Conservation (phyloP, 1,139 yeast genomes). For the Spencermartinsiella ligniputridi region DNA sequence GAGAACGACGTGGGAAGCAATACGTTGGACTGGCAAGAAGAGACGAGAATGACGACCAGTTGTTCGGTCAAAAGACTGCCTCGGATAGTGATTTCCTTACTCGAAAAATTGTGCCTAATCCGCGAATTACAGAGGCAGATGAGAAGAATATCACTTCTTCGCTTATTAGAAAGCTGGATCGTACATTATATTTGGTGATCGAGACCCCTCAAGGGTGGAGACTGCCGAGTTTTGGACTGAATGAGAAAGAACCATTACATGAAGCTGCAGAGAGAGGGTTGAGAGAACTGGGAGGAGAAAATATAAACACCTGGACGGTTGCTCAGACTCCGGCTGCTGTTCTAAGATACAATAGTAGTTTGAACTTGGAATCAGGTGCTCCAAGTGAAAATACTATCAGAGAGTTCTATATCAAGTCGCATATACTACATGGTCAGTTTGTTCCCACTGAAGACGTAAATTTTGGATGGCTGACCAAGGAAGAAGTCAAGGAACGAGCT, state of each 20-base stretch:
- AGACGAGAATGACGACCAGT: conserved; percentile 39
- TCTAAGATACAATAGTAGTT: conserved; percentile 28
- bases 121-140: conserved; percentile 79
- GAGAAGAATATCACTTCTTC: conserved; percentile 53
- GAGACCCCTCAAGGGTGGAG: conserved; percentile 54
- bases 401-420: conserved; percentile 79
- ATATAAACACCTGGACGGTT: conserved; percentile 82
- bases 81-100: conserved; percentile 45
- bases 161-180: conserved; percentile 71
- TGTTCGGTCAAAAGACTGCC: conserved; percentile 33
- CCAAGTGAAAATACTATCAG: conserved; percentile 24
- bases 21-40: conserved; percentile 65
- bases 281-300: conserved; percentile 64
- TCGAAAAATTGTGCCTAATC: conserved; percentile 64
- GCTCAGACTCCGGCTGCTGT: conserved; percentile 85
- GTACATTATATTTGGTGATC: conserved; percentile 74
- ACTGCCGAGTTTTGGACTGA: conserved; percentile 63
- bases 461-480: conserved; percentile 80
- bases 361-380: conserved; percentile 13
- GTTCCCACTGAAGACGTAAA: conserved; percentile 39
- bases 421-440: conserved; percentile 84
- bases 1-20: conserved; percentile 85
- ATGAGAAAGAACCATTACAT: conserved; percentile 53
- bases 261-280: conserved; percentile 72
- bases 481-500: conserved; percentile 62